These are phyloP conservation scores for Grifola frondosa DNA, from an alignment of 1,284 basidiomycete species.

Conservation along the genomic window DNA sequence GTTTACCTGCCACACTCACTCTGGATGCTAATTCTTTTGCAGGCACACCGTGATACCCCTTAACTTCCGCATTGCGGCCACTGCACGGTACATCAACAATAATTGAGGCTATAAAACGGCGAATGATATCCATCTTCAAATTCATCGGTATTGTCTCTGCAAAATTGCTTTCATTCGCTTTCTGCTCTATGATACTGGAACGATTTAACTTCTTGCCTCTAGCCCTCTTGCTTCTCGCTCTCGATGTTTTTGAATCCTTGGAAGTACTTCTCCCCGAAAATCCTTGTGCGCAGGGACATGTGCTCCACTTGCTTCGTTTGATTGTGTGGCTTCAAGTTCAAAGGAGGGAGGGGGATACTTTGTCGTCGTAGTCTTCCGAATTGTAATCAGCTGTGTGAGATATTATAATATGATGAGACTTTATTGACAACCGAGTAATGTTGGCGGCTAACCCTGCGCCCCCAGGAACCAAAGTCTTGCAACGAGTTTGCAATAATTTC, in stretches of 20 bases:
- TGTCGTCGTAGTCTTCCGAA: constrained; percentile 66
- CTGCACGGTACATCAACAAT: constrained; percentile 46
- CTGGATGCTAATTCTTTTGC: not conserved
- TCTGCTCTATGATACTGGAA: too few relatives aligned
- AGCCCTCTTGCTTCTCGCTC: too few relatives aligned
- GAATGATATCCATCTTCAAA: too few relatives aligned
- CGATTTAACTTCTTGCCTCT: too few relatives aligned
- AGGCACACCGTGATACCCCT: constrained; percentile 51
- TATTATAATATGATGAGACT: not conserved
- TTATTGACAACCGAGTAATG: not conserved
- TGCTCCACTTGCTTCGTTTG: constrained; percentile 18
- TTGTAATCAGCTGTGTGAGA: constrained; percentile 75
- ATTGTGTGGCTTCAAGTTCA: constrained; percentile 26
- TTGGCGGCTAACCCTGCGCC: constrained; percentile 64
- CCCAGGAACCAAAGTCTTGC: constrained; percentile 97
- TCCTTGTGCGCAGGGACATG: constrained; percentile 75
- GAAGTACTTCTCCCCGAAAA: constrained; percentile 81
- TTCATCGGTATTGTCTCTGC: not conserved
- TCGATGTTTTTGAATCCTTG: constrained; percentile 73
- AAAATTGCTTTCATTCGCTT: not conserved
- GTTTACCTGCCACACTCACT: not conserved
- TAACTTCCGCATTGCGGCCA: constrained; percentile 55
- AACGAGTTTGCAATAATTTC: constrained; percentile 84
- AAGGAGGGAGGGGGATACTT: constrained; percentile 55
- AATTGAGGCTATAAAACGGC: too few relatives aligned